Conservation (phyloP, 1,139 yeast genomes). For the Pneumocystis oryctolagi region DNA sequence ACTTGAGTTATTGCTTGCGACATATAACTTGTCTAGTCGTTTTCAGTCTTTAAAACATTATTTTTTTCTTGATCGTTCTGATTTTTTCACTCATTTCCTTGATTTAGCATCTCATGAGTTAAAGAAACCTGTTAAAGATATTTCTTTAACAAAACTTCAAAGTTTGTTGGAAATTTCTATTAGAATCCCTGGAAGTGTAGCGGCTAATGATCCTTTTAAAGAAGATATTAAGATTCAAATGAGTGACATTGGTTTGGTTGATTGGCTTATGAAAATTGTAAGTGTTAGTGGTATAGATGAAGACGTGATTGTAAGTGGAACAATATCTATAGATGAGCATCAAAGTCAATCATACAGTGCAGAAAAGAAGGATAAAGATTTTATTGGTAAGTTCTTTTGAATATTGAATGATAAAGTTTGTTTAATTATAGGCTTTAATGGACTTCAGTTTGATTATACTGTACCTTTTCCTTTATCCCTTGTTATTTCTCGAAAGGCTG, state of each 20-base stretch:
- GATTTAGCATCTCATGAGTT: conserved; percentile 30
- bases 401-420: conserved; percentile 5
- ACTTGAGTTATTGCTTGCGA: conserved; percentile 43
- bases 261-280: conserved; percentile 49
- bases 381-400: not conserved
- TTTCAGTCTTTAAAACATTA: conserved; percentile 30
- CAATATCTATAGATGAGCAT: not conserved
- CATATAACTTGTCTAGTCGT: conserved; percentile 38
- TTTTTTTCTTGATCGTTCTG: conserved; percentile 42
- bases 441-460: conserved; percentile 48
- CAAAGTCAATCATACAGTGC: not conserved
- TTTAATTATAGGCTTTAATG: conserved; percentile 32
- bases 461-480: conserved; percentile 81
- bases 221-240: conserved; percentile 25
- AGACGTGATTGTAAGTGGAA: conserved; percentile 24
- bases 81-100: conserved; percentile 35
- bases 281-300: conserved; percentile 48
- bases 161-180: conserved; percentile 28
- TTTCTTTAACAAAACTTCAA: conserved; percentile 30
- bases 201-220: conserved; percentile 27
- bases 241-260: conserved; percentile 31
- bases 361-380: conserved; percentile 1
- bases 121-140: conserved; percentile 25
- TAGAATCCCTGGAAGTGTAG: conserved; percentile 29
- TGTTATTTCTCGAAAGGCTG: conserved; percentile 51